A percentile compares a stretch with the other conserved stretches of the same genome.
Evolutionary conservation across 495 filamentous ascomycete genomes (phyloP).

Genomic region (Penicillium simplicissimum): DNA sequence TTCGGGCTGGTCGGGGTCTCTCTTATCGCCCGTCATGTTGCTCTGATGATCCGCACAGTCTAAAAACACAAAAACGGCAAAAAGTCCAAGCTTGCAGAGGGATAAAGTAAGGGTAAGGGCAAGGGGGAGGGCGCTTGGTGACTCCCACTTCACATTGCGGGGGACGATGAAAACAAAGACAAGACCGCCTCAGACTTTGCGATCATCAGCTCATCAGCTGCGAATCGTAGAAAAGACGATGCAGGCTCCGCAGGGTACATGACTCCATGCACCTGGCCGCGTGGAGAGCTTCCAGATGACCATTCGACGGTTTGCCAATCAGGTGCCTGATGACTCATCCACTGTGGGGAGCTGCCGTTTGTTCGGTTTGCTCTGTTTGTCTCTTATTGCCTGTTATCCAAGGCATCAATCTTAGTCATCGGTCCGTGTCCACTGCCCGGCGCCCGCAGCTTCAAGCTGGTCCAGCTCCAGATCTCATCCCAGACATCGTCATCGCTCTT

Average conservation of each 20-base stretch:
- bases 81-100: slow-evolving; percentile 5
- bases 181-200: not conserved
- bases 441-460: slow-evolving; percentile 28
- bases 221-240: slow-evolving; percentile 11
- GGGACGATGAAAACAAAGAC: not conserved
- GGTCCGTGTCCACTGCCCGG: slow-evolving; percentile 6
- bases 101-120: not conserved
- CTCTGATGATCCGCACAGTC: slow-evolving; percentile 5
- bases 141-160: slow-evolving; percentile 11
- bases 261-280: slow-evolving; percentile 18
- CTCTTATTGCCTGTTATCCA: not conserved
- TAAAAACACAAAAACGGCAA: not conserved
- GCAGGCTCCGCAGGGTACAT: slow-evolving; percentile 7
- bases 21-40: slow-evolving; percentile 26
- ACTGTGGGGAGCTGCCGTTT: slow-evolving; percentile 20
- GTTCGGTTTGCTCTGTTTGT: slow-evolving; percentile 10
- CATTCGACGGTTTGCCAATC: slow-evolving; percentile 19
- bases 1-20: slow-evolving; percentile 15
- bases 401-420: slow-evolving; percentile 19
- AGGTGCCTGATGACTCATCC: slow-evolving; percentile 11
- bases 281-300: slow-evolving; percentile 25
- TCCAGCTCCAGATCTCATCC: slow-evolving; percentile 16
- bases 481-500: slow-evolving; percentile 13
- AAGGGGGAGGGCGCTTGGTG: not conserved
- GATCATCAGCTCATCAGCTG: slow-evolving; percentile 20